Conservation (phyloP, 768 basidiomycete genomes). For the Phylloporus rhodoxanthus region DNA sequence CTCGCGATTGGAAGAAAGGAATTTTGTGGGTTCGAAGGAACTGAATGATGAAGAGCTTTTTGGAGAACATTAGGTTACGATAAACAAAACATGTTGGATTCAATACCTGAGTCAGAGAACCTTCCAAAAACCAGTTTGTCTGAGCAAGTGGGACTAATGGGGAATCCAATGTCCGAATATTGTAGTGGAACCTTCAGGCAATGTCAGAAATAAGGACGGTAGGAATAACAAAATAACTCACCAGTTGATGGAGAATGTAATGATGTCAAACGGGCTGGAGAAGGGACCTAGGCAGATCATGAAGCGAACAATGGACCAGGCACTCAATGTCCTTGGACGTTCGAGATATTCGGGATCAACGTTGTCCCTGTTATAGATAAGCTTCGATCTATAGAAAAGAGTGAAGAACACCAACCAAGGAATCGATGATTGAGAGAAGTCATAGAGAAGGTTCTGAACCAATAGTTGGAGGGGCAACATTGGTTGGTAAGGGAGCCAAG, state of each 20-base stretch:
- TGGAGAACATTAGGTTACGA: not conserved
- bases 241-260: slow-evolving; percentile 31
- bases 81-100: not conserved
- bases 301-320: slow-evolving; percentile 32
- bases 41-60: slow-evolving; percentile 30
- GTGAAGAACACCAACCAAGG: slow-evolving; percentile 23
- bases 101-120: slow-evolving; percentile 32
- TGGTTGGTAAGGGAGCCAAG: slow-evolving; percentile 35
- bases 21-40: slow-evolving; percentile 29
- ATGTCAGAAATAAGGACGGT: not conserved
- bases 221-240: not conserved
- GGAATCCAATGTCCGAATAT: slow-evolving; percentile 23
- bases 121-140: slow-evolving; percentile 34
- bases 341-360: slow-evolving; percentile 34
- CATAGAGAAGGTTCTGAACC: slow-evolving; percentile 31
- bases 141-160: slow-evolving; percentile 30
- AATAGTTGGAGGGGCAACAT: slow-evolving; percentile 32
- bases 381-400: not conserved
- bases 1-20: slow-evolving; percentile 30
- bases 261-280: slow-evolving; percentile 33
- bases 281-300: slow-evolving; percentile 34
- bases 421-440: slow-evolving; percentile 34
- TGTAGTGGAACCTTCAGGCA: slow-evolving; percentile 27
- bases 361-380: slow-evolving; percentile 28
- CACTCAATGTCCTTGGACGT: slow-evolving; percentile 28